Base-by-base conservation (phyloP, 768 basidiomycete genomes). In the Boletellus ananiceps region DNA sequence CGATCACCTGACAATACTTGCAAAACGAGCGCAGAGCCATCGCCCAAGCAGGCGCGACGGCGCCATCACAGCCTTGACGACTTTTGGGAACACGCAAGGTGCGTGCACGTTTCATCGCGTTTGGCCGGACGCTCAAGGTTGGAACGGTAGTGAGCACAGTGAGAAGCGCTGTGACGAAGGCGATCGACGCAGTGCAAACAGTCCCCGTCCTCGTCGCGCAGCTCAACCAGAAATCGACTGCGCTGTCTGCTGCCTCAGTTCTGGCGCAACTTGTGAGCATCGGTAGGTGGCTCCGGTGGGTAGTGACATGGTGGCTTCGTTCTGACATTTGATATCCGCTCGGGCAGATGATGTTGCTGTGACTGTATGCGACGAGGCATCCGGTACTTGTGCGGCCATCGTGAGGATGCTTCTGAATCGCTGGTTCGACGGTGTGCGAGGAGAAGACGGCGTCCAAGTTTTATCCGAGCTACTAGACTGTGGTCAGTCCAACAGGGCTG, bases 401-500 rank as follows among this genome's bases (percentile, higher is more conserved):
- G 6, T 61, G 19, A 27, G 36, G 7, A 66, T 65, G 64, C 45
- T 65, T 27, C 49, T 27, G 40, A 55, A 53, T 42, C 54, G 62
- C 36, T 62, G 64, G 62, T 65, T 66, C n/a, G 64, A 66, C 16
- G 62, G 55, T 9, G 13, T 52, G n/a, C 50, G 45, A 1, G 62
- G 62, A 32, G 64, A 64, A 54, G 64, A 65, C 23, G 59, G 59
- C 18, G 46, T 65, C 1, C 50, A 48, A 21, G 55, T 56, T n/a
- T 36, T 65, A 1, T 47, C 46, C 4, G 39, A 51, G 25, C 14
- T 66, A 5, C 40, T 66, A 5, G 44, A 50, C 14, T 50, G 60
- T 40, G 59, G 64, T 65, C 33, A 51, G 64, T 53, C 3, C 13
- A 25, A 27, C 9, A 12, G 2, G 27, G 5, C 0, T 29, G 9